Percentiles rank a stretch among this genome's conserved stretches.
These are phyloP conservation scores for Leucocoprinus sp. DNA, from an alignment of 768 basidiomycete genomes.

Conservation along the genomic window DNA sequence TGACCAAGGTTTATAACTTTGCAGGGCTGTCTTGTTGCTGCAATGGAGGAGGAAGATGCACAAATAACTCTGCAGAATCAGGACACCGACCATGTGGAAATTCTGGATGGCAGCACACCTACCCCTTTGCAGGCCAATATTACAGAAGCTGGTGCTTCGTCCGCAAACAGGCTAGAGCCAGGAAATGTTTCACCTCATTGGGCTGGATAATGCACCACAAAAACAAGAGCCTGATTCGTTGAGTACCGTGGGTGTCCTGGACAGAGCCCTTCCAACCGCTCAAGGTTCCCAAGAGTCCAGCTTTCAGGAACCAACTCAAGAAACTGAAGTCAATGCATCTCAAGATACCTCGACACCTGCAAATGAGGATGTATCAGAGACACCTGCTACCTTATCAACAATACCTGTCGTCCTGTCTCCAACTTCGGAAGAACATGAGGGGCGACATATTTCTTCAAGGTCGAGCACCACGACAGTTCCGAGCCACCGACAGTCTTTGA, in stretches of 20 bases:
- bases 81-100: neutral
- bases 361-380: neutral
- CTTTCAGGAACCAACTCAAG: neutral
- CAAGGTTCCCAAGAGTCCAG: neutral
- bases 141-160: neutral
- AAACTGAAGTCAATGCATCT: neutral
- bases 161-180: neutral
- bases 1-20: neutral
- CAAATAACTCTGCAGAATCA: neutral
- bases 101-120: neutral
- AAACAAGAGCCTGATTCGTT: neutral
- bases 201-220: neutral
- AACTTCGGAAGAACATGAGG: conserved; percentile 1
- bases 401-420: conserved; percentile 1
- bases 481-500: conserved; percentile 47
- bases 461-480: conserved; percentile 15
- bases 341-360: neutral
- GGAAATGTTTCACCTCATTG: neutral
- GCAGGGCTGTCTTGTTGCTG: neutral
- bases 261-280: neutral
- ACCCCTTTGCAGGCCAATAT: conserved; percentile 4
- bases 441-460: conserved; percentile 18
- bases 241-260: neutral
- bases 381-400: neutral
- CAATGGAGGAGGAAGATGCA: conserved; percentile 7